Percentiles rank a stretch among this genome's conserved stretches.
Evolutionary conservation across 2,329 filamentous ascomycete species (phyloP).

Genomic region (Trichoderma harzianum): DNA sequence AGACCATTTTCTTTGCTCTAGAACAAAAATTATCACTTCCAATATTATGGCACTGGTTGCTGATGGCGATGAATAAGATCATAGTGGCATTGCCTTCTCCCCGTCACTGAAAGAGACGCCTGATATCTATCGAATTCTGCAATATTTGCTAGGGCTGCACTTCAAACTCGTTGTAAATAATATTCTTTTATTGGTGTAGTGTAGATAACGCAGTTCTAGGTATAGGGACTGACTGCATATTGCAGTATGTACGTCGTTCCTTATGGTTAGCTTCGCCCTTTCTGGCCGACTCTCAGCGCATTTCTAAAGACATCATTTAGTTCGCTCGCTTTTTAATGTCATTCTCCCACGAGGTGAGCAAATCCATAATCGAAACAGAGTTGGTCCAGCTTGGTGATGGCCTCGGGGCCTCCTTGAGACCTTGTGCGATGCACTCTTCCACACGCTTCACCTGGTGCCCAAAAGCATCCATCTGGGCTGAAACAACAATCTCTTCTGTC

Average conservation of each 20-base stretch:
- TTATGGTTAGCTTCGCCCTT: not conserved
- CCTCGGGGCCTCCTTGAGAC: conserved; percentile 22
- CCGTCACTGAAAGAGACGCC: not conserved
- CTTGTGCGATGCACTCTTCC: conserved; percentile 23
- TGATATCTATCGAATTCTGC: not conserved
- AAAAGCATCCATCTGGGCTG: conserved; percentile 25
- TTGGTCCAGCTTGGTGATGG: conserved; percentile 27
- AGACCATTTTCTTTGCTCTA: not conserved
- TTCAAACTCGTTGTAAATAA: not conserved
- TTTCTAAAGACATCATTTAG: not conserved
- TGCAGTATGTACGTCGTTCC: not conserved
- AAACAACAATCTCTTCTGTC: conserved; percentile 23
- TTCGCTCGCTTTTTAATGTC: conserved; percentile 18
- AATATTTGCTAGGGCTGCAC: not conserved
- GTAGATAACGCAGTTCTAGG: not conserved
- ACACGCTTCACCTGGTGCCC: conserved; percentile 26
- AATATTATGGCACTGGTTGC: not conserved
- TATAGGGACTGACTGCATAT: not conserved
- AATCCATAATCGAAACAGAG: conserved; percentile 28
- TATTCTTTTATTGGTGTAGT: not conserved
- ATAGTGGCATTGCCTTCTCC: not conserved
- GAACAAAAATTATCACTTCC: not conserved
- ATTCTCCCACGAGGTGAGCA: conserved; percentile 28
- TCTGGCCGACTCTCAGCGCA: not conserved
- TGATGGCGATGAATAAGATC: not conserved